A percentile compares a stretch with the other conserved stretches of the same genome.
Evolutionary conservation across 169 alveolate species (phyloP).

Genomic region (Plasmodium chabaudi): DNA sequence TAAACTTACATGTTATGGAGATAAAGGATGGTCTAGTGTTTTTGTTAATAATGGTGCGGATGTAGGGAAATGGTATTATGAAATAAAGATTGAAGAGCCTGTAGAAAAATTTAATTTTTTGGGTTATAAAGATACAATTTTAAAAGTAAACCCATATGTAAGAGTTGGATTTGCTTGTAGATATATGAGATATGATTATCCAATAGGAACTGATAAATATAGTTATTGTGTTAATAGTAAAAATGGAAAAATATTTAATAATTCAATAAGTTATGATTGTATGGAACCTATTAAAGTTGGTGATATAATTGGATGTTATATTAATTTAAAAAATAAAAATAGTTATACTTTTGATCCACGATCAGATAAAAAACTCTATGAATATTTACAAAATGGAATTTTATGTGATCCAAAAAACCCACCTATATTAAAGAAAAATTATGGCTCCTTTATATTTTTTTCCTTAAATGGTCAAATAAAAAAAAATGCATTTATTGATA

Average conservation of each 20-base stretch:
- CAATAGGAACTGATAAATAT: slow-evolving; percentile 84
- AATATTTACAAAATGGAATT: slow-evolving; percentile 86
- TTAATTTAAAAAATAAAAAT: slow-evolving; percentile 77
- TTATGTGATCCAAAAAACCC: slow-evolving; percentile 88
- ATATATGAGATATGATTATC: slow-evolving; percentile 87
- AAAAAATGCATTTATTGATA: slow-evolving; percentile 77
- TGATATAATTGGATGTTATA: slow-evolving; percentile 84
- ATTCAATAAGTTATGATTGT: slow-evolving; percentile 77
- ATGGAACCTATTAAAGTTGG: slow-evolving; percentile 77
- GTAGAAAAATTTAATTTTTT: slow-evolving; percentile 48
- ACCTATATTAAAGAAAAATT: slow-evolving; percentile 78
- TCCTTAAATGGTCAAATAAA: slow-evolving; percentile 87
- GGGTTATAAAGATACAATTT: slow-evolving; percentile 45
- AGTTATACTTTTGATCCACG: slow-evolving; percentile 86
- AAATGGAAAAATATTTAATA: slow-evolving; percentile 78
- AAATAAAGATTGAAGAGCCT: slow-evolving; percentile 77
- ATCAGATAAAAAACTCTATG: slow-evolving; percentile 85
- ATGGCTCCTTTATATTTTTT: slow-evolving; percentile 85
- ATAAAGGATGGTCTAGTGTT: slow-evolving; percentile 77
- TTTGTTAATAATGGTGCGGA: slow-evolving; percentile 73
- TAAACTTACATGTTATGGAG: slow-evolving; percentile 73
- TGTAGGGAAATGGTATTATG: slow-evolving; percentile 82
- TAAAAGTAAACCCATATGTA: slow-evolving; percentile 26
- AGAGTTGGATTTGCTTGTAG: slow-evolving; percentile 93
- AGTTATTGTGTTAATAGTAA: slow-evolving; percentile 74